Evolutionary conservation across 2,329 filamentous ascomycete genomes (phyloP), one percentile per base, ranked within the genome.

Genomic region (Aspergillus sp.): DNA sequence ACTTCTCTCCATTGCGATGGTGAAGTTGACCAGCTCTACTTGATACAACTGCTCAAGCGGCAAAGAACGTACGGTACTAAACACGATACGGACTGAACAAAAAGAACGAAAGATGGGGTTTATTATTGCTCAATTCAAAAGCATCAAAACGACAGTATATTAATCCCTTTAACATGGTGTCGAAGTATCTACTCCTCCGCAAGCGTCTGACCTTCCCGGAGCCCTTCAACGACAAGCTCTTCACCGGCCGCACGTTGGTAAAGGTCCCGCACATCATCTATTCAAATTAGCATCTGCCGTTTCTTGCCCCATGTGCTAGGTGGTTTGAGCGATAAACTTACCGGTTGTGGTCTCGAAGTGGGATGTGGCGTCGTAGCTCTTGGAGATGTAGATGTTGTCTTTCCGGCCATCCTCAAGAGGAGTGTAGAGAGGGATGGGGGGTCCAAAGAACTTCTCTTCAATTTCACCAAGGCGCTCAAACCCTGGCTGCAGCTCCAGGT

Each of bases 291-390:
- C 56, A 33, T n/a, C 11, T 37, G 44, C 15, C 11, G 15, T 17
- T 8, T 15, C 17, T 41, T n/a, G 34, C 5, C 5, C n/a, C 9
- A 13, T 4, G 6, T 30, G 13, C 8, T 4, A 20, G 42, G n/a
- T 39, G 13, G 5, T 9, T 37, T 13, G 12, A n/a, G 34, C 34
- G 20, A n/a, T 11, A 20, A 30, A 17, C 76, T 70, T 77, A 85
- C 83, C 82, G 54, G 86, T 89, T 30, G 86, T 88, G 37, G 91
- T 97, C 85, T 99, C 95, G 71, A 99, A 99, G 83, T 99, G 95
- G 75, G 90, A 96, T 64, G 90, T 96, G 53, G 96, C 91, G 72
- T 99, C 96, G 79, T 99, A 99, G 81, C 91, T 96, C 87, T 96
- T 97, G 70, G 92, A 96, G 74, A 99, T 92, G 81, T 92, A 99